A percentile compares a stretch with the other conserved stretches of the same genome.
Evolutionary conservation across 805 yeast species (phyloP).

Genomic region (Candida tibetensis): DNA sequence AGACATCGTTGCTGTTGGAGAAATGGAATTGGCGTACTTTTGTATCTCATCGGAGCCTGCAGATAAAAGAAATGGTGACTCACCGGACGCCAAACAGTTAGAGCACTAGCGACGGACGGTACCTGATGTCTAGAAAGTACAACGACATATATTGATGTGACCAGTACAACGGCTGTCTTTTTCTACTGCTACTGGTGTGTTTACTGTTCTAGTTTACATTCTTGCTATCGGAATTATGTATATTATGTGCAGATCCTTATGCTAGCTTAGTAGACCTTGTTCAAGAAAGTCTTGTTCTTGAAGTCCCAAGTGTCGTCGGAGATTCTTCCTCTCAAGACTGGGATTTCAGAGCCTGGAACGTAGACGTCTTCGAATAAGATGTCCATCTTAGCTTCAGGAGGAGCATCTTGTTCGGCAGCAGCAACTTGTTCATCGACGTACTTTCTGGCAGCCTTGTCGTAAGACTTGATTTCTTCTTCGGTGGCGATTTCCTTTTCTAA

Average conservation of each 20-base stretch:
- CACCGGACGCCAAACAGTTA: too few relatives aligned
- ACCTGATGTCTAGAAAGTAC: not conserved
- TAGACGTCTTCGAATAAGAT: conserved; percentile 95
- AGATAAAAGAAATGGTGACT: not conserved
- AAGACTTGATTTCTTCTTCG: conserved; percentile 90
- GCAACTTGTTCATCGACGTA: conserved; percentile 93
- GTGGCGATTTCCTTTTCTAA: conserved; percentile 82
- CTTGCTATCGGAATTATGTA: not conserved
- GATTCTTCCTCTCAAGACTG: conserved; percentile 93
- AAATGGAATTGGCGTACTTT: not conserved
- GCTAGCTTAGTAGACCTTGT: conserved; percentile 41
- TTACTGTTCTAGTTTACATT: too few relatives aligned
- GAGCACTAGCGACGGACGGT: too few relatives aligned
- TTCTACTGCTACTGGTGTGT: too few relatives aligned
- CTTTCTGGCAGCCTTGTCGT: conserved; percentile 95
- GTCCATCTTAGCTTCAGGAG: conserved; percentile 94
- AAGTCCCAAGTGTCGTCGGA: conserved; percentile 93
- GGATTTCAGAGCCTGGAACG: conserved; percentile 90
- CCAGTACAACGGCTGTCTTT: too few relatives aligned
- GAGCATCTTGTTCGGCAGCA: conserved; percentile 88
- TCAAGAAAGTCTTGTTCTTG: conserved; percentile 45
- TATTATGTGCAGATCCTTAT: not conserved
- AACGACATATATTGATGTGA: too few relatives aligned
- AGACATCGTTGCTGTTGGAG: not conserved
- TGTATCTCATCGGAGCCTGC: not conserved